Conservation (phyloP, 257 asterid genomes). For the Euphrasia confusa region DNA sequence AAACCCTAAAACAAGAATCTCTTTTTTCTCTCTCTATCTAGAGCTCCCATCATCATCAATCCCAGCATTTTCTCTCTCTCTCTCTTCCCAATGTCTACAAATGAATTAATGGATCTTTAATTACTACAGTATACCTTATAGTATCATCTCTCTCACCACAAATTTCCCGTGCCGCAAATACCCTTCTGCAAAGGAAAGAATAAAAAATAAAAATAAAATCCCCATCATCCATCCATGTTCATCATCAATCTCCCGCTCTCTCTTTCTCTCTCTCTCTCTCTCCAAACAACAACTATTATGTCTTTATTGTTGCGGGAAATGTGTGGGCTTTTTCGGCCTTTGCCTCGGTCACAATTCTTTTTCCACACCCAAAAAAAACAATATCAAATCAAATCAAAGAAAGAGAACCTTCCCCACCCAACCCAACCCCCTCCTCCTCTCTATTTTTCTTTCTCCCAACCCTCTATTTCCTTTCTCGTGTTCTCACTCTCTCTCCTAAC, state of each 20-base stretch:
- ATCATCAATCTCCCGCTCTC: not conserved
- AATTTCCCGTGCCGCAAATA: not conserved
- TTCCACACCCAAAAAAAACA: not conserved
- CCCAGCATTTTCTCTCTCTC: too few relatives aligned
- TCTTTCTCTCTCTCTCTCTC: not conserved
- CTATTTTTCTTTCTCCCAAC: not conserved
- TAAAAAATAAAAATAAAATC: not conserved
- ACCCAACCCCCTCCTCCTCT: not conserved
- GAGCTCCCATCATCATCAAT: too few relatives aligned
- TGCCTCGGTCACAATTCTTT: not conserved
- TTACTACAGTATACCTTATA: too few relatives aligned
- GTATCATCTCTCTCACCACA: too few relatives aligned
- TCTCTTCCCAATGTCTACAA: too few relatives aligned
- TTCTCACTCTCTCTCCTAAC: not conserved
- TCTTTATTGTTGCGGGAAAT: not conserved
- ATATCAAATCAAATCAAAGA: not conserved
- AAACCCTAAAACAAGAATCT: too few relatives aligned
- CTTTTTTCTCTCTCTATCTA: too few relatives aligned
- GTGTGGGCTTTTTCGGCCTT: slow-evolving; percentile 6
- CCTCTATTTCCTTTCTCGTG: not conserved
- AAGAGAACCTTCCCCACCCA: not conserved
- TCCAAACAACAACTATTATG: not conserved
- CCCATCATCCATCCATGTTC: not conserved
- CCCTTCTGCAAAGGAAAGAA: not conserved
- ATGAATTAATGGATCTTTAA: not conserved